A percentile compares a stretch with the other conserved stretches of the same genome.
Evolutionary conservation across 164 flowering plant species (phyloP).

Genomic region (Euptelea pleiosperma): DNA sequence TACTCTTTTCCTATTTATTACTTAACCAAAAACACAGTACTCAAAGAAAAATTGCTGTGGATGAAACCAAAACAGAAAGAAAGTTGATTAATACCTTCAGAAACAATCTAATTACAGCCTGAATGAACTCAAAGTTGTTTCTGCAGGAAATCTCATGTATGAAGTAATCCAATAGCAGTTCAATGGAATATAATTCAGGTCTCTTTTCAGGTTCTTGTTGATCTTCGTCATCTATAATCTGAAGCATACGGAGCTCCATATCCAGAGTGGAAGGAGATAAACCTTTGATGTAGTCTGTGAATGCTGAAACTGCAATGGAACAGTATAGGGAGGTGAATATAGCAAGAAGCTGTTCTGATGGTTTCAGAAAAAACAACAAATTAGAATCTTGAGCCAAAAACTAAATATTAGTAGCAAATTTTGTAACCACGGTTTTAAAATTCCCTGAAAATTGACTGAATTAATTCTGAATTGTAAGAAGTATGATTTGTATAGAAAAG

Average conservation of each 20-base stretch:
- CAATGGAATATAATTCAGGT: slow-evolving; percentile 60
- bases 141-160: slow-evolving; percentile 67
- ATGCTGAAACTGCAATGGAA: slow-evolving; percentile 57
- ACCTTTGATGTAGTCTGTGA: slow-evolving; percentile 79
- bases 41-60: not conserved
- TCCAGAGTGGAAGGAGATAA: slow-evolving; percentile 86
- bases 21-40: not conserved
- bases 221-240: slow-evolving; percentile 75
- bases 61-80: not conserved
- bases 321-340: not conserved
- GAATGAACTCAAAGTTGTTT: slow-evolving; percentile 86
- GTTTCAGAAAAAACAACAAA: not conserved
- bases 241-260: slow-evolving; percentile 93
- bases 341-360: not conserved
- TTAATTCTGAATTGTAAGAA: too few relatives aligned
- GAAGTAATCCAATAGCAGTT: slow-evolving; percentile 79
- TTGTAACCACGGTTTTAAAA: too few relatives aligned
- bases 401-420: not conserved
- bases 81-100: slow-evolving; percentile 53
- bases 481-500: too few relatives aligned
- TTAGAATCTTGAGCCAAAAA: not conserved
- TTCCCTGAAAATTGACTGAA: too few relatives aligned
- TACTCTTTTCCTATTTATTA: too few relatives aligned
- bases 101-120: slow-evolving; percentile 77
- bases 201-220: slow-evolving; percentile 50